Evolutionary conservation across 31 red algal genomes (phyloP), one percentile per base, ranked within the genome.

Genomic region (Endocladia muricata): DNA sequence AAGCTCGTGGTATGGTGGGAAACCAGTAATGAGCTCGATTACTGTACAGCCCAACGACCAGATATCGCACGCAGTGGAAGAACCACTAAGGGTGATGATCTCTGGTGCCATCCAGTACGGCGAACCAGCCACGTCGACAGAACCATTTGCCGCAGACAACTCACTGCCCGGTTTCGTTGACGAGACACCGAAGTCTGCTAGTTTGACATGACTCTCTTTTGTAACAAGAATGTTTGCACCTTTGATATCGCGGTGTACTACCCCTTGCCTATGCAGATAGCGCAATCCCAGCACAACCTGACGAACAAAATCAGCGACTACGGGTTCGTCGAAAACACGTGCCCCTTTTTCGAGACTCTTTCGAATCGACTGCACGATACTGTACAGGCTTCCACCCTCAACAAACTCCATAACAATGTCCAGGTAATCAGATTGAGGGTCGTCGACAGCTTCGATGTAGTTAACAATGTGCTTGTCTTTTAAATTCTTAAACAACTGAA

Each of bases 61-160:
- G 49, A 98, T 94, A 77, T 98, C 96, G 22, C 87, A 91, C 0
- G 87, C 96, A 31, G 96, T 98, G 9, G 88, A 85, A 47, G 76
- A 91, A 28, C 96, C 96, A n/a, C 81, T 85, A 56, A 95, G 81
- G 39, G 73, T 78, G 60, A 98, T 98, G 49, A 98, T 98, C 68
- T 98, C 96, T 29, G 96, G 96, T 25, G 96, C 96, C 96, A 99
- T 99, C 96, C 96, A 99, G 84, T 99, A 95, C 34, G 96, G 96
- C 26, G 96, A 93, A 1, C 96, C 96, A 3, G 86, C 96, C 23
- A 93, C 84, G 55, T 98, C 95, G 36, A 94, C 31, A 25, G 79
- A 82, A 39, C 59, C 79, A 11, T 65, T 61, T 21, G 56, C 39
- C 57, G 67, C 25, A 15, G 76, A 38, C 28, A 55, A 35, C 28